These are phyloP conservation scores for Ceratocystis ficicola DNA, from an alignment of 2,329 filamentous ascomycete genomes.

Conservation along the genomic window DNA sequence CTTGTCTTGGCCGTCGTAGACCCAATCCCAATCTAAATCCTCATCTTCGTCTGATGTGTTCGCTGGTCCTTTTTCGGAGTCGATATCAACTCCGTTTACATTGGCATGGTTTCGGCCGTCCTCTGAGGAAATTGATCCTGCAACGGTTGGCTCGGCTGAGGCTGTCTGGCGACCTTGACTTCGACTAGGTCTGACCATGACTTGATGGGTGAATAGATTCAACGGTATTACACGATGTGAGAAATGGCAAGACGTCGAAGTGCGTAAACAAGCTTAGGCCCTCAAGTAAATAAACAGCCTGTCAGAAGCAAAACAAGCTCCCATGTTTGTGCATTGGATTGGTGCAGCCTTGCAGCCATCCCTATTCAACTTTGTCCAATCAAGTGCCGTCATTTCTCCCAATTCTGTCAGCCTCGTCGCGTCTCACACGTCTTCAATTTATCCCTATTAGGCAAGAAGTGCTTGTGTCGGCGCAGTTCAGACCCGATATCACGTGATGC, in stretches of 20 bases:
- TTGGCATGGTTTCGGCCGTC: not conserved
- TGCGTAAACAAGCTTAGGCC: too few relatives aligned
- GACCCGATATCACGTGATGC: not conserved
- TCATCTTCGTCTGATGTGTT: slow-evolving; percentile 16
- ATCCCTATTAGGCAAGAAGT: not conserved
- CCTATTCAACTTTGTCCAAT: not conserved
- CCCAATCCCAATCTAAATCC: slow-evolving; percentile 22
- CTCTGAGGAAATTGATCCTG: slow-evolving; percentile 10
- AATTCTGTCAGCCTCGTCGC: not conserved
- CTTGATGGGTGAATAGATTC: not conserved
- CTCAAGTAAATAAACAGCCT: not conserved
- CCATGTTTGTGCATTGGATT: not conserved
- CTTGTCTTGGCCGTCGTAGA: slow-evolving; percentile 21
- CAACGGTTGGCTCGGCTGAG: slow-evolving; percentile 2
- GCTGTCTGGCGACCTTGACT: slow-evolving; percentile 17
- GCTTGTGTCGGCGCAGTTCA: not conserved
- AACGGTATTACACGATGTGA: too few relatives aligned
- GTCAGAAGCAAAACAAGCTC: not conserved
- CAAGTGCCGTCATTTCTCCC: not conserved
- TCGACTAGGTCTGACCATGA: slow-evolving; percentile 21
- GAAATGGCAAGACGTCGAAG: too few relatives aligned
- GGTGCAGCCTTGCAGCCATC: not conserved
- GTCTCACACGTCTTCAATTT: not conserved
- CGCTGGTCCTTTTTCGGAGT: not conserved
- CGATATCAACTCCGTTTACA: not conserved